Conservation (phyloP, 139 green algal species). For the Coccomyxa sp. region DNA sequence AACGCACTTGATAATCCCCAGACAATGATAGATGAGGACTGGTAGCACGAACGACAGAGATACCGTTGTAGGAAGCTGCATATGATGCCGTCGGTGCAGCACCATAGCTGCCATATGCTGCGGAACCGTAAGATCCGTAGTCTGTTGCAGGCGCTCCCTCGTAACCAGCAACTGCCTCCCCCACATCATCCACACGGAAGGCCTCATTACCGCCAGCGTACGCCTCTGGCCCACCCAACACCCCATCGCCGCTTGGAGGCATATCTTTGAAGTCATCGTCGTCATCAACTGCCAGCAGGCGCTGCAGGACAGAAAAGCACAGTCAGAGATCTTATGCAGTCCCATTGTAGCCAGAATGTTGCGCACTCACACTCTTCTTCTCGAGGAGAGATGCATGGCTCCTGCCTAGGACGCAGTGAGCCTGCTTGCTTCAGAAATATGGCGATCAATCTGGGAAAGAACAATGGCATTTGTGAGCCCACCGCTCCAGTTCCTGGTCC, state of each 20-base stretch:
- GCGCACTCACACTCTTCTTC: neutral
- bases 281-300: neutral
- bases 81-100: neutral
- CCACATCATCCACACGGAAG: neutral
- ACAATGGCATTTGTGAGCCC: neutral
- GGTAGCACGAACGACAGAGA: neutral
- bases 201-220: neutral
- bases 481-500: neutral
- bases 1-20: no score
- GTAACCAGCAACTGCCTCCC: neutral
- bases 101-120: neutral
- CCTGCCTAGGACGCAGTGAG: neutral
- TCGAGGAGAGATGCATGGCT: neutral
- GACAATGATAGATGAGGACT: neutral
- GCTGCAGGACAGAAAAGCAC: neutral
- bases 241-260: neutral
- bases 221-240: constrained; percentile 3
- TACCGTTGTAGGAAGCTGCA: neutral
- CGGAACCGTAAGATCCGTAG: neutral
- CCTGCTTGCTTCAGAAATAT: neutral
- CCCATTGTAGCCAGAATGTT: neutral
- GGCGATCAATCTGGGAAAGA: neutral
- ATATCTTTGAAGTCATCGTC: constrained; percentile 1
- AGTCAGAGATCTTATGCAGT: neutral
- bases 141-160: neutral